phyloP scores from a whole-genome alignment of 2,329 filamentous ascomycete genomes.

The Penicillium sp. region DNA sequence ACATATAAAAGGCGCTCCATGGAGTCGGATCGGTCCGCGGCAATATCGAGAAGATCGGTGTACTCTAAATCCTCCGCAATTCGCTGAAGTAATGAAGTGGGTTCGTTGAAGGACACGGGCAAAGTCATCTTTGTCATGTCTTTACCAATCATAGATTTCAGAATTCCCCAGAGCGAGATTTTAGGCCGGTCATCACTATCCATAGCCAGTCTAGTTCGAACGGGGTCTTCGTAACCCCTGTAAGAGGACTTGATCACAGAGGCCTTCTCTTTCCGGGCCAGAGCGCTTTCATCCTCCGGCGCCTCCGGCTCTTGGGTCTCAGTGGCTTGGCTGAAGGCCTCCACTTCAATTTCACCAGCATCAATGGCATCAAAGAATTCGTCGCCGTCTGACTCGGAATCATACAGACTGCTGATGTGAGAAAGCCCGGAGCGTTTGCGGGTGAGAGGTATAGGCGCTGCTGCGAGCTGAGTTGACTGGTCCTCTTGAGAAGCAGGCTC shows the following conservation, averaged over 20 bases:
- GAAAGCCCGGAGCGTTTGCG: slow-evolving; percentile 67
- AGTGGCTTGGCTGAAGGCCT: slow-evolving; percentile 59
- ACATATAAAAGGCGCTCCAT: slow-evolving; percentile 93
- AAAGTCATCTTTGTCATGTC: slow-evolving; percentile 99
- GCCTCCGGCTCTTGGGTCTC: slow-evolving; percentile 48
- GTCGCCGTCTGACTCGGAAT: slow-evolving; percentile 75
- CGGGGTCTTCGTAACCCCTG: slow-evolving; percentile 86
- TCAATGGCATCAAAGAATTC: slow-evolving; percentile 98
- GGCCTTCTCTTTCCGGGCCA: slow-evolving; percentile 50
- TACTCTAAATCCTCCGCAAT: slow-evolving; percentile 99
- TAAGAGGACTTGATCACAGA: slow-evolving; percentile 75
- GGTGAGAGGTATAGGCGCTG: slow-evolving; percentile 35
- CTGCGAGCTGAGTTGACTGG: slow-evolving; percentile 9
- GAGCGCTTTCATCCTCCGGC: slow-evolving; percentile 36
- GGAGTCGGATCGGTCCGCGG: slow-evolving; percentile 80
- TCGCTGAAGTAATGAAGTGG: slow-evolving; percentile 90
- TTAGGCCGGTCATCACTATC: slow-evolving; percentile 91
- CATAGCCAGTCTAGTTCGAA: slow-evolving; percentile 77
- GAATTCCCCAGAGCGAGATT: slow-evolving; percentile 91
- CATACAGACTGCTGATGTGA: slow-evolving; percentile 71
- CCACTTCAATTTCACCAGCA: slow-evolving; percentile 76
- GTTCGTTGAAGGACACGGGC: slow-evolving; percentile 97
- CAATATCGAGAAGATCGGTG: slow-evolving; percentile 83
- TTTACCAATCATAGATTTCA: slow-evolving; percentile 99
- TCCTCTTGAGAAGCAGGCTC: slow-evolving; percentile 13